Evolutionary conservation across 1,284 basidiomycete genomes (phyloP).

Genomic region (Apiotrichum brassicae): DNA sequence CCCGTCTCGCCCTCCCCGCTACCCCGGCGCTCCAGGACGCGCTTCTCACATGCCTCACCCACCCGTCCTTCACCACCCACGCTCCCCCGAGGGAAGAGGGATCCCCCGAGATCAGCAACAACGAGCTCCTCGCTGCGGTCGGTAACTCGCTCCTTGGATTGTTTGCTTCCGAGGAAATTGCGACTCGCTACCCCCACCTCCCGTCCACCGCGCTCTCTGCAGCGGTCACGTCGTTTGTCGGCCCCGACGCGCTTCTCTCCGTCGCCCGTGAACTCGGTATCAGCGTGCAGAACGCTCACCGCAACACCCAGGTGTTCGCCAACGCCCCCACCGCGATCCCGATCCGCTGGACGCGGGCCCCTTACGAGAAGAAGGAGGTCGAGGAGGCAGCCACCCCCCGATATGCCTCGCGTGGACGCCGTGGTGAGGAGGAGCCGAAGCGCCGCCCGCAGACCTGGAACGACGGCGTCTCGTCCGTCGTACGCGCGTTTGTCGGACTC

Average conservation of each 20-base stretch:
- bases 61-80: conserved; percentile 59
- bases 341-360: conserved; percentile 54
- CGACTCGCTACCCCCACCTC: conserved; percentile 78
- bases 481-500: conserved; percentile 52
- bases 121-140: conserved; percentile 69
- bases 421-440: conserved; percentile 9
- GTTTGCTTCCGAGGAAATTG: conserved; percentile 79
- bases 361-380: conserved; percentile 31
- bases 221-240: conserved; percentile 84
- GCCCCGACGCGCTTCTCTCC: conserved; percentile 70
- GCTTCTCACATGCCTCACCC: conserved; percentile 53
- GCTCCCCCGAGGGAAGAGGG: background rate
- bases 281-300: conserved; percentile 21
- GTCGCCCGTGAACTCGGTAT: conserved; percentile 70
- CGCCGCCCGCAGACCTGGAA: conserved; percentile 15
- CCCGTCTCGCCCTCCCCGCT: conserved; percentile 36
- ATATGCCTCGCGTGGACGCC: too few relatives aligned
- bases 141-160: conserved; percentile 90
- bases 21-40: conserved; percentile 25
- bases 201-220: conserved; percentile 85
- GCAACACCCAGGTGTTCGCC: conserved; percentile 7
- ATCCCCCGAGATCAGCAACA: conserved; percentile 49
- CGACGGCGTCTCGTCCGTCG: conserved; percentile 44
- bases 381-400: conserved; percentile 25
- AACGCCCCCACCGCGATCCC: conserved; percentile 23